Evolutionary conservation across 164 flowering plant species (phyloP), one percentile per base, ranked within the genome.

Genomic region (Euptelea pleiosperma): DNA sequence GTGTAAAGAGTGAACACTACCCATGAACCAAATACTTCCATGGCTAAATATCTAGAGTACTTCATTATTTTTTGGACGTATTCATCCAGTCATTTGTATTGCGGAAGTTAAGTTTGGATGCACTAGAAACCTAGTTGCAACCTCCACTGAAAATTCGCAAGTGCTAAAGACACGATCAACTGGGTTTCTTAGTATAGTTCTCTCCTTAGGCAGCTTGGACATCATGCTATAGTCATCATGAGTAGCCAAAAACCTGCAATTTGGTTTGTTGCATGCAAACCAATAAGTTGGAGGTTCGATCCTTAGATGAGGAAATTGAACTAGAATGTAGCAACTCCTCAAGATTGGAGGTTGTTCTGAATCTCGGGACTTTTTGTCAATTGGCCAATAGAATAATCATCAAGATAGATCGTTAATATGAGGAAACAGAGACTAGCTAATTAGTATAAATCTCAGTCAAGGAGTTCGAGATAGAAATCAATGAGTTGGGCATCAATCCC

Each of bases 1-100:
- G n/a, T n/a, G n/a, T n/a, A n/a, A n/a, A n/a, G n/a, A n/a, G n/a
- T n/a, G n/a, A n/a, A n/a, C n/a, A n/a, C n/a, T n/a, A n/a, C n/a
- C n/a, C n/a, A n/a, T n/a, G 97, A 61, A 88, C 96, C 80, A 93
- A 72, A 77, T 90, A 90, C 73, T 93, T 93, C 99, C 99, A 93
- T 5, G 97, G 97, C 99, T 97, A 93, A 61, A 94, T 91, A 81
- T 90, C 93, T 56, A 91, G 73, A 8, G 99, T 91, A 66, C 93
- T 91, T 30, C 87, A 9, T 60, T 65, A 34, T 42, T 61, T 66
- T 78, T 84, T 34, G 74, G 18, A 12, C 86, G 84, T 57, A 78
- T 6, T 2, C 74, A 77, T 50, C 48, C 37, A 62, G 77, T 59
- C 90, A 90, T 78, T 78, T 53, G 59, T 55, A 73, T 73, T 11